A percentile compares a stretch with the other conserved stretches of the same genome.
Evolutionary conservation across 2,329 filamentous ascomycete genomes (phyloP).

Genomic region (Conoideocrella luteorostrata): DNA sequence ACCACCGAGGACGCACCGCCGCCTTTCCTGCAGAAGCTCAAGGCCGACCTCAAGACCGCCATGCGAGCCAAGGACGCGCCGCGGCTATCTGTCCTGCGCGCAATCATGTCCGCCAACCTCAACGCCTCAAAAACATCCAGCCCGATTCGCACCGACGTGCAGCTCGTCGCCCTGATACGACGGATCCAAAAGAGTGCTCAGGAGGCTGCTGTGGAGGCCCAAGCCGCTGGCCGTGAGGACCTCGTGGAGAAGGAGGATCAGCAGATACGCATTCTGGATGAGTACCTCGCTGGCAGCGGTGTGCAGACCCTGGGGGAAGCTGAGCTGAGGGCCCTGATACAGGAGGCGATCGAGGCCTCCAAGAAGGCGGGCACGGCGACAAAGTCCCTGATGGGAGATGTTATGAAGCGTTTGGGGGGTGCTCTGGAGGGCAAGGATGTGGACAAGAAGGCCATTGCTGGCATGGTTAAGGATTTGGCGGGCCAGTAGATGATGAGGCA

Average conservation of each 20-base stretch:
- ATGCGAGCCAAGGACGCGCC: constrained; percentile 60
- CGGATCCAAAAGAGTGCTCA: constrained; percentile 53
- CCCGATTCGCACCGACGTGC: constrained; percentile 64
- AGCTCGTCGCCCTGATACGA: constrained; percentile 61
- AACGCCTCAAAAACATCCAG: constrained; percentile 68
- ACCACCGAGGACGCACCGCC: constrained; percentile 31
- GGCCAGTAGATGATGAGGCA: constrained; percentile 11
- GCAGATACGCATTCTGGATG: constrained; percentile 59
- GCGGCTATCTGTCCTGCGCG: constrained; percentile 62
- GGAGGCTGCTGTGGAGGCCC: constrained; percentile 59
- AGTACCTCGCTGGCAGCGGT: constrained; percentile 54
- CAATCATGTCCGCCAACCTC: constrained; percentile 61
- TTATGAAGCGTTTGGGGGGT: constrained; percentile 55
- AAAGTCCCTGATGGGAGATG: constrained; percentile 49
- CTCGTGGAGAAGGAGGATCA: constrained; percentile 63
- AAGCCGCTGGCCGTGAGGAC: constrained; percentile 57
- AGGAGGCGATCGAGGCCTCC: constrained; percentile 43
- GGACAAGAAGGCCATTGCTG: constrained; percentile 54
- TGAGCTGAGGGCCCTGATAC: constrained; percentile 50
- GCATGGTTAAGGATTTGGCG: constrained; percentile 49
- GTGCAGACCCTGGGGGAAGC: constrained; percentile 53
- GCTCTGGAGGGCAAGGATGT: constrained; percentile 57
- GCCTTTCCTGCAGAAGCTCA: constrained; percentile 46
- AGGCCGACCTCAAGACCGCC: constrained; percentile 56
- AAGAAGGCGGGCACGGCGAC: constrained; percentile 36